Evolutionary conservation across 805 yeast genomes (phyloP).

Genomic region (Ogataea corticis): DNA sequence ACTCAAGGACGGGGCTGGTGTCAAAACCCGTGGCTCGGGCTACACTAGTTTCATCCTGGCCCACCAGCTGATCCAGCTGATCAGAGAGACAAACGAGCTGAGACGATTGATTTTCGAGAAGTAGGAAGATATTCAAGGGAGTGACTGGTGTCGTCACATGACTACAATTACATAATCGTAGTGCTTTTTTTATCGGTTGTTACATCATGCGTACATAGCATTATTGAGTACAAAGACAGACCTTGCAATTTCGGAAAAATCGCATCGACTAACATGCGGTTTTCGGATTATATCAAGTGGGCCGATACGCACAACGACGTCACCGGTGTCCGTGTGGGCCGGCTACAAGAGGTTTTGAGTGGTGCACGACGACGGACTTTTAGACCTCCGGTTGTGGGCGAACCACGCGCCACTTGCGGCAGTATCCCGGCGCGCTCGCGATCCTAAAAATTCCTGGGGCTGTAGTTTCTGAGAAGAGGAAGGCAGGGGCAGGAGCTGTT

Average conservation of each 20-base stretch:
- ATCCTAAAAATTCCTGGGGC: too few relatives aligned
- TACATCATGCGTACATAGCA: constrained; percentile 4
- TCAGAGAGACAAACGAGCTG: constrained; percentile 14
- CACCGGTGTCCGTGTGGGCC: constrained; percentile 1
- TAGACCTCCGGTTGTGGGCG: too few relatives aligned
- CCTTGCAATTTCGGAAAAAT: neutral
- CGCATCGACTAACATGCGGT: neutral
- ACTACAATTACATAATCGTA: neutral
- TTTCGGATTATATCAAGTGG: constrained; percentile 1
- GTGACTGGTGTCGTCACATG: neutral
- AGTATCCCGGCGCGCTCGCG: neutral
- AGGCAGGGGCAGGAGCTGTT: constrained; percentile 1
- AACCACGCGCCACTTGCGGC: too few relatives aligned
- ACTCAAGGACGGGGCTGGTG: constrained; percentile 21
- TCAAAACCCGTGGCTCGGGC: constrained; percentile 8
- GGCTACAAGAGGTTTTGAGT: constrained; percentile 1
- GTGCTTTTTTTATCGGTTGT: constrained; percentile 1
- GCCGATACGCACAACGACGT: neutral
- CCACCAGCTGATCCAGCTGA: constrained; percentile 17
- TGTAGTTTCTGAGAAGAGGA: neutral
- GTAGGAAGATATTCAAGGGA: too few relatives aligned
- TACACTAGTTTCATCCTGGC: constrained; percentile 20
- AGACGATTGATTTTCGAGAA: neutral
- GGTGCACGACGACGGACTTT: neutral
- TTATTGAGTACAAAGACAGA: neutral